Base-by-base conservation (phyloP, 202 grass and related monocot species). In the Musa balbisiana region DNA sequence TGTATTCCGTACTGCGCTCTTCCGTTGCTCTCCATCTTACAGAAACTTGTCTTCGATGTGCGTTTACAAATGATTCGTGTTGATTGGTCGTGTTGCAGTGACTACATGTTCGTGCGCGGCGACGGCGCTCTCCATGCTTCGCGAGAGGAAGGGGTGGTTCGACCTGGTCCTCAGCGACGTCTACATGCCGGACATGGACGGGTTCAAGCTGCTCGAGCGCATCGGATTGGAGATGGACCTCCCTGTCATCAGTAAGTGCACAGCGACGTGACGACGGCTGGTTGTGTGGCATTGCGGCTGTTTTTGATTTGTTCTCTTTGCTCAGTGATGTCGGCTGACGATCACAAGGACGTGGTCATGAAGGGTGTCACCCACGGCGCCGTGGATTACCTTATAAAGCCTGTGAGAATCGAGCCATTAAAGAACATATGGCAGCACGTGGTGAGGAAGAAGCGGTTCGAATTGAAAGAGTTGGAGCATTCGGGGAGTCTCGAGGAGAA, bases 141-240 rank as follows among this genome's bases (percentile, higher is more conserved):
- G 69, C 10, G 3, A 24, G 43, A 23, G 51, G 19, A 52, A 52
- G 10, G 50, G 49, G 19, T 23, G n/a, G 50, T 72, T 53, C 51
- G 69, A 72, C 49, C 69, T 72, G 16, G 69, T 72, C 50, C 49
- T 72, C 49, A 72, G 50, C 29, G 69, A 72, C 29, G 69, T 72
- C 2, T 15, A 72, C 19, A 72, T 72, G 69, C 69, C 69, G 9
- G 69, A 54, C 50, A 72, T 72, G 43, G 69, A 72, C n/a, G 69
- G 69, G 19, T 54, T 72, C 69, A 53, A 72, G 69, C 69, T 72
- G 49, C n/a, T 72, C n/a, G 69, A 72, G 51, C 17, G 1, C 20
- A 72, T 72, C n/a, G 69, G 69, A 23, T 22, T 72, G 17, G 69
- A 72, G 50, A 72, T 72, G 69, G 69, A 72, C 20, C 9, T 72